phyloP scores from a whole-genome alignment of 2,329 filamentous ascomycete species.

The Byssoonygena ceratinophila region DNA sequence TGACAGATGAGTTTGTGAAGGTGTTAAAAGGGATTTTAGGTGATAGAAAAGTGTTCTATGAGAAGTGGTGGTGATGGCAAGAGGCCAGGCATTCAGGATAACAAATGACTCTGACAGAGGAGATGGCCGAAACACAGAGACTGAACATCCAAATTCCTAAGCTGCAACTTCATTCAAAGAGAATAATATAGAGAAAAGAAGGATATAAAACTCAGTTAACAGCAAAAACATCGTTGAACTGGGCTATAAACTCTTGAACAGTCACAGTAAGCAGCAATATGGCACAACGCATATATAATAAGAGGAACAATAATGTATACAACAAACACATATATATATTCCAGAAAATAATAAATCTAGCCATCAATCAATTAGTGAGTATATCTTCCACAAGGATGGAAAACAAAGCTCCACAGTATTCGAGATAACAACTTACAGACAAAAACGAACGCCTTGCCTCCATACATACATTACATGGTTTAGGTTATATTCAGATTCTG shows the following conservation, averaged over 20 bases:
- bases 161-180: too few species aligned
- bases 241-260: neutral
- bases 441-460: neutral
- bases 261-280: too few species aligned
- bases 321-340: neutral
- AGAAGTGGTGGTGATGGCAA: constrained; percentile 18
- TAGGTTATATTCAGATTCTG: neutral
- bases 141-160: too few species aligned
- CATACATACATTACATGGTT: neutral
- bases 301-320: too few species aligned
- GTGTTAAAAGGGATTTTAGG: constrained; percentile 30
- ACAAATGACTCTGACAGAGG: too few species aligned
- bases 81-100: too few species aligned
- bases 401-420: neutral
- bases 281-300: too few species aligned
- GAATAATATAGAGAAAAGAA: too few species aligned
- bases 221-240: too few species aligned
- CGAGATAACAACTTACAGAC: neutral
- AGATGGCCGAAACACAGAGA: too few species aligned
- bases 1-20: constrained; percentile 57
- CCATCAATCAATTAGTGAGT: neutral
- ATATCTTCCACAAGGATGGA: neutral
- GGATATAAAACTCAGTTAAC: too few species aligned
- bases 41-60: constrained; percentile 37
- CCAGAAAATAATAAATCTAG: neutral